A percentile compares a stretch with the other conserved stretches of the same genome.
Evolutionary conservation across 1,139 yeast genomes (phyloP).

Genomic region (Blastobotrys capitulatus): DNA sequence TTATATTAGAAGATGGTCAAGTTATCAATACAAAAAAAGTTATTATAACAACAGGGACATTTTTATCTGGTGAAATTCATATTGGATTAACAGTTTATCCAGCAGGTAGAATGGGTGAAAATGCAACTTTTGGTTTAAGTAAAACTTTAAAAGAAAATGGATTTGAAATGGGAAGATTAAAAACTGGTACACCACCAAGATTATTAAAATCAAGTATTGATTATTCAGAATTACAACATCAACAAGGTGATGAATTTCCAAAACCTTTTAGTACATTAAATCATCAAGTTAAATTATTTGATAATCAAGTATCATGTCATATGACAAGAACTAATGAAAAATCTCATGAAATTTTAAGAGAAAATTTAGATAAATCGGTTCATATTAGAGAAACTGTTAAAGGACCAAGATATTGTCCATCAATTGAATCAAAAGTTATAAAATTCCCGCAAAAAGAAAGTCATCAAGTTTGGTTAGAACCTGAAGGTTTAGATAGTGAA

Average conservation of each 20-base stretch:
- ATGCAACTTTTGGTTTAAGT: conserved; percentile 84
- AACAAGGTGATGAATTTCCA: conserved; percentile 74
- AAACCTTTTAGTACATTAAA: conserved; percentile 90
- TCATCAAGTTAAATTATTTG: conserved; percentile 50
- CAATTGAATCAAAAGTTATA: conserved; percentile 83
- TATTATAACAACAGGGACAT: conserved; percentile 94
- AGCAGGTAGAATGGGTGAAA: conserved; percentile 92
- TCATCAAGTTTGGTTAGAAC: conserved; percentile 92
- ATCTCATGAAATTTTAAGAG: conserved; percentile 62
- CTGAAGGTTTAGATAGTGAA: conserved; percentile 86
- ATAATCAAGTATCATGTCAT: conserved; percentile 59
- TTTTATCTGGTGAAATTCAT: conserved; percentile 90
- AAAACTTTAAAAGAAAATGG: conserved; percentile 71
- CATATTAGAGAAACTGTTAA: conserved; percentile 92
- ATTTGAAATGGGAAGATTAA: conserved; percentile 79
- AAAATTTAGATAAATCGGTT: conserved; percentile 72
- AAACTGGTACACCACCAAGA: conserved; percentile 97
- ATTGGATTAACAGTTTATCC: conserved; percentile 76
- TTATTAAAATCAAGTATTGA: conserved; percentile 67
- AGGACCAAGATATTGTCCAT: conserved; percentile 97
- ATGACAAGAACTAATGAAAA: conserved; percentile 73
- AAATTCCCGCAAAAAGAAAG: conserved; percentile 70
- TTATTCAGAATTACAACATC: conserved; percentile 52
- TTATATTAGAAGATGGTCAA: conserved; percentile 57
- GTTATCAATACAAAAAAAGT: conserved; percentile 58